A percentile compares a stretch with the other conserved stretches of the same genome.
Conservation (phyloP, 2,329 filamentous ascomycete species). For the Coleophoma crateriformis region DNA sequence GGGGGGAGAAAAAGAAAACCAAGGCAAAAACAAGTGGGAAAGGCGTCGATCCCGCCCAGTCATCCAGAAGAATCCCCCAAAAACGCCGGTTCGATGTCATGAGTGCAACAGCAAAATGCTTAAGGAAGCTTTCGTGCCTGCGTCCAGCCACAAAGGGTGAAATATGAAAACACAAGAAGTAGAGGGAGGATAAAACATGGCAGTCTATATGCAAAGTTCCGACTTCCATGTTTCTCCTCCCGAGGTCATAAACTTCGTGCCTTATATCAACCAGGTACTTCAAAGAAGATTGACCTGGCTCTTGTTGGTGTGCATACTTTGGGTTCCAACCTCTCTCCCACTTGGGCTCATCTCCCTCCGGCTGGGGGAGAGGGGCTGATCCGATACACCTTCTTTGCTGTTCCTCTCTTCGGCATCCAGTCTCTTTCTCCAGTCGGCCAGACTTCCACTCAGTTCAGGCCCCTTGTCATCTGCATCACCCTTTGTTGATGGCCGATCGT, state of each 20-base stretch:
- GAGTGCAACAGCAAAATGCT: no score
- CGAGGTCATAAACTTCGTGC: neutral
- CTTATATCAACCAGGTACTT: neutral
- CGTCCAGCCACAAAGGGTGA: neutral
- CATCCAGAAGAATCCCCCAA: no score
- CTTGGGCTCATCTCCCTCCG: slow-evolving; percentile 21
- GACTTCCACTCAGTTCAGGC: slow-evolving; percentile 59
- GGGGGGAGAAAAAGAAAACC: no score
- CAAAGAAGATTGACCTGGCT: neutral
- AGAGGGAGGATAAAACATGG: neutral
- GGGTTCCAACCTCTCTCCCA: slow-evolving; percentile 15
- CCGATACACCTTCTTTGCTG: slow-evolving; percentile 8
- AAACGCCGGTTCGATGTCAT: no score
- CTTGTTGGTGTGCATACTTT: neutral
- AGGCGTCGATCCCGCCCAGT: no score
- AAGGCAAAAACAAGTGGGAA: no score
- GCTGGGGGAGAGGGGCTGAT: neutral
- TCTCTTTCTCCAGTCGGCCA: slow-evolving; percentile 76
- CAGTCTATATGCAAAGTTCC: neutral
- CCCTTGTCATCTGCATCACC: slow-evolving; percentile 36
- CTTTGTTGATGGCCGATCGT: slow-evolving; percentile 28
- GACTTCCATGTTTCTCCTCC: neutral
- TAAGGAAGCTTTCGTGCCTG: neutral
- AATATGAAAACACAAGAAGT: neutral
- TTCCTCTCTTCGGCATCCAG: slow-evolving; percentile 48